These are phyloP conservation scores for Eimeria acervulina DNA, from an alignment of 169 alveolate species.

Conservation along the genomic window DNA sequence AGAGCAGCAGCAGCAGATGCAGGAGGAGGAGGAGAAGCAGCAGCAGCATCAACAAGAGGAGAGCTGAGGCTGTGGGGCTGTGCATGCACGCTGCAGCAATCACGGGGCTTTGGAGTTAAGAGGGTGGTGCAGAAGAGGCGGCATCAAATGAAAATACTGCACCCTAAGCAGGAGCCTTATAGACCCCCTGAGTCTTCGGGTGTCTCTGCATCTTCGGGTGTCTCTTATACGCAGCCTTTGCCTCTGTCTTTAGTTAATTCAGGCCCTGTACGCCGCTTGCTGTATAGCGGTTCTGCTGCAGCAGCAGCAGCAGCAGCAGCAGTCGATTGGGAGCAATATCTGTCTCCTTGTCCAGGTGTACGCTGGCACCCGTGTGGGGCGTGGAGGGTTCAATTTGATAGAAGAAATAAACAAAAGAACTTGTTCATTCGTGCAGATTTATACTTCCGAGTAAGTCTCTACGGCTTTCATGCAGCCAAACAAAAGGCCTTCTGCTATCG, in stretches of 20 bases:
- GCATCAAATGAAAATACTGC: slow-evolving; percentile 60
- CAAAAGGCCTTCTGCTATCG: slow-evolving; percentile 91
- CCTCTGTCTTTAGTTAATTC: slow-evolving; percentile 91
- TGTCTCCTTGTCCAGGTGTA: slow-evolving; percentile 91
- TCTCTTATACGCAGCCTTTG: slow-evolving; percentile 80
- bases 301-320: slow-evolving; percentile 89
- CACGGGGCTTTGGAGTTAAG: slow-evolving; percentile 81
- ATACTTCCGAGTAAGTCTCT: slow-evolving; percentile 88
- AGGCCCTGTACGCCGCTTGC: slow-evolving; percentile 90
- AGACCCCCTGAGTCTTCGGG: not conserved
- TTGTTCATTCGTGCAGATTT: slow-evolving; percentile 92
- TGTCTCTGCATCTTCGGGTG: not conserved
- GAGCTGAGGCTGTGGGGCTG: not conserved
- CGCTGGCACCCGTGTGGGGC: slow-evolving; percentile 95
- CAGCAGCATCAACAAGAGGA: slow-evolving; percentile 27
- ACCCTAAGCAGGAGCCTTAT: slow-evolving; percentile 46
- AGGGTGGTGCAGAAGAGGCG: slow-evolving; percentile 78
- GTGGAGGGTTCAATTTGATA: slow-evolving; percentile 93
- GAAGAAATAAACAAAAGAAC: slow-evolving; percentile 91
- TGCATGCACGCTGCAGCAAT: slow-evolving; percentile 71
- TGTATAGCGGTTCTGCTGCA: slow-evolving; percentile 89
- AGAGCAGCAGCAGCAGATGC: slow-evolving; percentile 39
- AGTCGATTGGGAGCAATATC: slow-evolving; percentile 92
- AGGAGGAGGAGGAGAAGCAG: slow-evolving; percentile 20
- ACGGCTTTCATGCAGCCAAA: slow-evolving; percentile 92